These are phyloP conservation scores for Hawksworthiomyces lignivorus DNA, from an alignment of 2,329 filamentous ascomycete genomes.

Conservation along the genomic window DNA sequence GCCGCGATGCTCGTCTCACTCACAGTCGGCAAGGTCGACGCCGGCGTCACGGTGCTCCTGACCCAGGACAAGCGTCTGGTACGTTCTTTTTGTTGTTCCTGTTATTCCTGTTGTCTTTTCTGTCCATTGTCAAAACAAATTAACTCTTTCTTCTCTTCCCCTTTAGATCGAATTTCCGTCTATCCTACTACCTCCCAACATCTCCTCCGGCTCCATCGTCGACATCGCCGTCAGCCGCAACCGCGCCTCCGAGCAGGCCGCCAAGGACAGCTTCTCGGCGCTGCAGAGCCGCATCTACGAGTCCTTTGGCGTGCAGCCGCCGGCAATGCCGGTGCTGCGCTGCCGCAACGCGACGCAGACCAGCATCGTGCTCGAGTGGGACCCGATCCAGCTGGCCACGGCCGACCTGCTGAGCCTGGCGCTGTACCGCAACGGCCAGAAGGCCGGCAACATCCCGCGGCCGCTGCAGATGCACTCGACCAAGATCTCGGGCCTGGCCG, in stretches of 20 bases:
- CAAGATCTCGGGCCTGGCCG: slow-evolving; percentile 92
- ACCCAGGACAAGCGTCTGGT: slow-evolving; percentile 96
- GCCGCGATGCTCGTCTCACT: slow-evolving; percentile 84
- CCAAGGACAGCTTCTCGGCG: slow-evolving; percentile 67
- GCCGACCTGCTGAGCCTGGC: slow-evolving; percentile 84
- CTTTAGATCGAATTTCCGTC: slow-evolving; percentile 94
- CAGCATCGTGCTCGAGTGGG: slow-evolving; percentile 97
- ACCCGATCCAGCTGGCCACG: slow-evolving; percentile 85
- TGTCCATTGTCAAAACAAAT: too few species aligned
- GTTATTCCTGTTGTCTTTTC: too few species aligned
- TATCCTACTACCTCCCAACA: slow-evolving; percentile 90
- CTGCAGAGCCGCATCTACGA: slow-evolving; percentile 86
- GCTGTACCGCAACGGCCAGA: slow-evolving; percentile 91
- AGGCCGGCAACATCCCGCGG: slow-evolving; percentile 88
- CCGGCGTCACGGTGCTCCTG: slow-evolving; percentile 91
- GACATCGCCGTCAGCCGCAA: slow-evolving; percentile 95
- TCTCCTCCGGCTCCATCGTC: slow-evolving; percentile 92
- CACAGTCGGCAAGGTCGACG: slow-evolving; percentile 98
- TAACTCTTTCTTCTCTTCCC: not conserved
- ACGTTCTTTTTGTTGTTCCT: slow-evolving; percentile 28
- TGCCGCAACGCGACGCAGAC: slow-evolving; percentile 98
- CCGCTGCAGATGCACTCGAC: slow-evolving; percentile 84
- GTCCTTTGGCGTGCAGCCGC: slow-evolving; percentile 76
- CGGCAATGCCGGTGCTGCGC: slow-evolving; percentile 68
- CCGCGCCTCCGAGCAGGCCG: slow-evolving; percentile 63